Evolutionary conservation across 371 early-diverging fungal species (phyloP).

Genomic region (Pancytospora philotis): DNA sequence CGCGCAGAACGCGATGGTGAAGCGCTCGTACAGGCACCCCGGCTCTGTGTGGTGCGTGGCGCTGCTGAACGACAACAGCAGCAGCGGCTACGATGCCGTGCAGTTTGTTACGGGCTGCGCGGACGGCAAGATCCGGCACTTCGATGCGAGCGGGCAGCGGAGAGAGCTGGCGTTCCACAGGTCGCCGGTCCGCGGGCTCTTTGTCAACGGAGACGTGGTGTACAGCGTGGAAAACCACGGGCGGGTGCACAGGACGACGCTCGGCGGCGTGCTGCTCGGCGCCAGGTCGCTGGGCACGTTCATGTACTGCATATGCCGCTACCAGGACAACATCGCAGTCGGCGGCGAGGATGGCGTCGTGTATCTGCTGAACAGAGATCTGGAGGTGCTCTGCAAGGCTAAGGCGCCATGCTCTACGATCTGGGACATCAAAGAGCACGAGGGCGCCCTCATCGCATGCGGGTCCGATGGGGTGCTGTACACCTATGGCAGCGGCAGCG

Average conservation of each 20-base stretch:
- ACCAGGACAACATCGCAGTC: slow-evolving; percentile 21
- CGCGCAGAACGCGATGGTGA: not conserved
- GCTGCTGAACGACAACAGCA: slow-evolving; percentile 28
- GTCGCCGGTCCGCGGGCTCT: slow-evolving; percentile 48
- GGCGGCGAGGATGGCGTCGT: slow-evolving; percentile 56
- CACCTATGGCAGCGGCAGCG: slow-evolving; percentile 17
- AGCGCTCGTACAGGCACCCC: slow-evolving; percentile 38
- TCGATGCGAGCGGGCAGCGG: slow-evolving; percentile 27
- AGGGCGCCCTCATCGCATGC: slow-evolving; percentile 31
- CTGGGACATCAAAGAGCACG: slow-evolving; percentile 34
- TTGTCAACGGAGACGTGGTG: slow-evolving; percentile 32
- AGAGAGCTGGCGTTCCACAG: slow-evolving; percentile 37
- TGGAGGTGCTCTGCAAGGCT: slow-evolving; percentile 26
- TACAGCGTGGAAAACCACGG: slow-evolving; percentile 56
- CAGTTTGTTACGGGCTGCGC: slow-evolving; percentile 56
- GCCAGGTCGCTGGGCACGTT: slow-evolving; percentile 33
- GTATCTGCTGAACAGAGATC: slow-evolving; percentile 27
- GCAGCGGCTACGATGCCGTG: no score
- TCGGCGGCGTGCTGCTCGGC: slow-evolving; percentile 34
- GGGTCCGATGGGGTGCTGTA: slow-evolving; percentile 55
- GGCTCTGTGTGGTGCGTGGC: slow-evolving; percentile 48
- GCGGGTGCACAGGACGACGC: slow-evolving; percentile 31
- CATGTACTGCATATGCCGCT: slow-evolving; percentile 33
- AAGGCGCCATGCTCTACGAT: slow-evolving; percentile 33
- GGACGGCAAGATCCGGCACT: slow-evolving; percentile 43